Percentiles rank a stretch among this genome's conserved stretches.
Evolutionary conservation across 306 rosid species (phyloP).

Genomic region (Cucurbita pepo): DNA sequence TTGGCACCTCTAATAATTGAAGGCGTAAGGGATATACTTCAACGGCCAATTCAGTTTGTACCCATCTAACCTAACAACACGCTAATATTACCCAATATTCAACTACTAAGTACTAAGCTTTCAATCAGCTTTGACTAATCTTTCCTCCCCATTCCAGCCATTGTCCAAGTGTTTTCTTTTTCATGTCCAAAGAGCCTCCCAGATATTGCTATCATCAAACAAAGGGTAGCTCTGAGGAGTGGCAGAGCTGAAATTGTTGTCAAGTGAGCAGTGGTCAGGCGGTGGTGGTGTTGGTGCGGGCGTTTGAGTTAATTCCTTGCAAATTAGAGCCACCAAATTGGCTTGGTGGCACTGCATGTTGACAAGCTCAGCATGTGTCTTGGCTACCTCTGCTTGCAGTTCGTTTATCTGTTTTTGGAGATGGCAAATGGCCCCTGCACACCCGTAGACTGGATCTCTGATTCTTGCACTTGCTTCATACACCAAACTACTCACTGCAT

Average conservation of each 20-base stretch:
- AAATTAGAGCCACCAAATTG: slow-evolving; percentile 6
- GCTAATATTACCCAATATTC: background rate
- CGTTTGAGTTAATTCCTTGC: slow-evolving; percentile 3
- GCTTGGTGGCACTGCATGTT: slow-evolving; percentile 9
- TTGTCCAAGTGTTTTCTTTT: background rate
- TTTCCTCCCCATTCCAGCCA: background rate
- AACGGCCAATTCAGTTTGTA: slow-evolving; percentile 70
- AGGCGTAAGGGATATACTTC: slow-evolving; percentile 96
- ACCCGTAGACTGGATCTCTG: slow-evolving; percentile 17
- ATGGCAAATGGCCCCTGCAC: slow-evolving; percentile 17
- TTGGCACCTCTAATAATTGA: slow-evolving; percentile 65
- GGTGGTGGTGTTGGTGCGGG: background rate
- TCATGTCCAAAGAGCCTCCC: slow-evolving; percentile 11
- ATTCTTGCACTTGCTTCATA: slow-evolving; percentile 18
- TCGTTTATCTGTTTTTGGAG: slow-evolving; percentile 16
- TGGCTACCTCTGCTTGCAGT: slow-evolving; percentile 13
- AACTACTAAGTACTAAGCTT: background rate
- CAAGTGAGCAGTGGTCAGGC: background rate
- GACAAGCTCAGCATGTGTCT: slow-evolving; percentile 15
- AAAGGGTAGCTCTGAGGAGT: background rate
- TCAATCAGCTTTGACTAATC: background rate
- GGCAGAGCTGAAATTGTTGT: background rate
- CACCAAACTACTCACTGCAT: slow-evolving; percentile 19
- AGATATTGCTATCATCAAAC: background rate
- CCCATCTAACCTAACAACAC: background rate